Evolutionary conservation across 176 grass and related monocot species (phyloP), one percentile per base, ranked within the genome.

Genomic region (Eleusine coracana): DNA sequence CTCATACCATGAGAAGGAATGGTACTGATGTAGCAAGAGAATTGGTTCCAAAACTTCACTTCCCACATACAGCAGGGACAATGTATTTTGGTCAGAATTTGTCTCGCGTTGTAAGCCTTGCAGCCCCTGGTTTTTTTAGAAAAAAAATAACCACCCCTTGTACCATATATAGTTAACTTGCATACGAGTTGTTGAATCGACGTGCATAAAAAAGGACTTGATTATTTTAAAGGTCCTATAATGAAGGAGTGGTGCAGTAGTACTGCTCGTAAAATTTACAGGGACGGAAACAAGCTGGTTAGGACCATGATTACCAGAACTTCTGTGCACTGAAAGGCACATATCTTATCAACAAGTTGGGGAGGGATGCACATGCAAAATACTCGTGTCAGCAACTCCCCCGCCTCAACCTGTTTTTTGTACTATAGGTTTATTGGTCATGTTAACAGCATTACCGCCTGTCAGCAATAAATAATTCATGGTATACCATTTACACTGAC

Each of bases 381-480:
- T 73, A 52, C 28, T 66, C 12, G 1, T 3, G 36, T 9, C 36
- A 38, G 49, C 77, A 21, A 73, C 48, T 42, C 7, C 3, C 46
- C 55, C 36, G 10, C 34, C 68, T 52, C 44, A 54, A 25, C 55
- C 49, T 0, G 21, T 38, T 27, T 70, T 36, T 70, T 66, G 23
- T 63, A 58, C 5, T 23, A 46, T 65, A 40, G 21, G 56, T 56
- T 79, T 80, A 71, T 72, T 50, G 76, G 36, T 66, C 71, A 12
- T 18, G 71, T 81, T 38, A 81, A 71, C 60, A 50, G 31, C 29
- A 78, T 50, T 56, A 78, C 78, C 45, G 56, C 37, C 49, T 68
- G 29, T 60, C 59, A 40, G 7, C 78, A 28, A 40, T 73, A 14
- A 81, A 78, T 67, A 86, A 82, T 86, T 73, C 79, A 66, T 13